These are phyloP conservation scores for Podaxis pistillaris DNA, from an alignment of 768 basidiomycete species.

Conservation along the genomic window DNA sequence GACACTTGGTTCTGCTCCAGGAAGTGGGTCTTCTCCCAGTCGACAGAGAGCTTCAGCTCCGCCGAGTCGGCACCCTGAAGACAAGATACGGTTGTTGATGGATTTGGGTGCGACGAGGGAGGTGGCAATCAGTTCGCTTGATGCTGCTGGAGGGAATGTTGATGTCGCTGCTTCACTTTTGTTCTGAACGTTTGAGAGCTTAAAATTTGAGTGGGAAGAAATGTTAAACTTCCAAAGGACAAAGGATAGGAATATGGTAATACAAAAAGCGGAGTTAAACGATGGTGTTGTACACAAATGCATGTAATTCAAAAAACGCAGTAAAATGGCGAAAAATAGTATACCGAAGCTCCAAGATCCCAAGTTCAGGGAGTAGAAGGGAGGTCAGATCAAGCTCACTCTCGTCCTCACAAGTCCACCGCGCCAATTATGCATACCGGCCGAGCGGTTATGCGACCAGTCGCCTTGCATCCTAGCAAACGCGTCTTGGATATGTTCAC, in stretches of 20 bases:
- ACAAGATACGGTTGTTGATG: constrained; percentile 62
- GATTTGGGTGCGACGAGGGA: constrained; percentile 77
- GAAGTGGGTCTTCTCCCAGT: not conserved
- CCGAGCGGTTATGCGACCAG: constrained; percentile 76
- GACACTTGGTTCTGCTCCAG: constrained; percentile 50
- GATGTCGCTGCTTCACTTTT: constrained; percentile 87
- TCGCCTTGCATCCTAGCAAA: constrained; percentile 88
- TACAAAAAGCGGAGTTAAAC: constrained; percentile 8
- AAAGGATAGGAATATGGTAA: not conserved
- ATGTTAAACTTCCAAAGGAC: not conserved
- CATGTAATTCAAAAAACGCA: constrained; percentile 20
- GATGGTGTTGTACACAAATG: constrained; percentile 25
- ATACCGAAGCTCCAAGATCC: not conserved
- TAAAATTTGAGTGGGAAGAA: not conserved
- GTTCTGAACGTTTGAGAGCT: constrained; percentile 45
- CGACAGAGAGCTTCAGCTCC: constrained; percentile 19
- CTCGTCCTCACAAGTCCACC: constrained; percentile 80
- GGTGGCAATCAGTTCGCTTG: constrained; percentile 71
- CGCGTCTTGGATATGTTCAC: constrained; percentile 89
- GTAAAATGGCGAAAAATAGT: constrained; percentile 18
- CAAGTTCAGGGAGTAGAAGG: constrained; percentile 15
- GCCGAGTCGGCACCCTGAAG: constrained; percentile 49
- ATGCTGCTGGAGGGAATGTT: constrained; percentile 81
- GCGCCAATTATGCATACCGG: constrained; percentile 88
- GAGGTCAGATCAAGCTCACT: constrained; percentile 70